Evolutionary conservation across 2,329 filamentous ascomycete genomes (phyloP), one percentile per base, ranked within the genome.

Genomic region (Dothiorella sarmentorum): DNA sequence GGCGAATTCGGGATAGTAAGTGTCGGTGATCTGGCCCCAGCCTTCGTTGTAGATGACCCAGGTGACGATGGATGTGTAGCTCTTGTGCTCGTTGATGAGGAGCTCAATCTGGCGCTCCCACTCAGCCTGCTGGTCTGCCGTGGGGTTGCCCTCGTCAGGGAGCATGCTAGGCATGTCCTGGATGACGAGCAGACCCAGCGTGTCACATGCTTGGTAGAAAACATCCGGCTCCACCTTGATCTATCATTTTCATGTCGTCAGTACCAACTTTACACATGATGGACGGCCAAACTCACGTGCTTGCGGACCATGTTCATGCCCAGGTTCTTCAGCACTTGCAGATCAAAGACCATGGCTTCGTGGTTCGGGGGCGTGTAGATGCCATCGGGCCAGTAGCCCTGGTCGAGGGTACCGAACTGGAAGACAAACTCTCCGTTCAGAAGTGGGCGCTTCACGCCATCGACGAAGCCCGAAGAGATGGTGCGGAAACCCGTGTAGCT

Each of bases 1-100:
- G 3, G 68, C 72, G 13, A 80, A 79, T 61, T 89, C 86, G 0
- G 85, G 83, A 62, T 77, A 79, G 7, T 76, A 76, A 0, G 71
- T 69, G 0, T 75, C 64, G 2, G 67, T 76, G 2, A 82, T 71
- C 65, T 89, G 86, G 2, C 84, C 86, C 86, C 86, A 89, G 42
- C 85, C 86, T 68, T 89, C 86, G 66, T 89, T 89, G 70, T 88
- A 89, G 64, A 89, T 84, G 15, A 87, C 75, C 84, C 86, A 89
- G 1, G 82, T 80, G 9, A 82, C 77, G 61, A 89, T 88, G 58
- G 82, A 85, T 0, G 86, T 80, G 66, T 86, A 86, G 68, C 77
- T 85, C 70, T 82, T 83, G 68, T 84, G 82, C 62, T 89, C 84
- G 37, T 82, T 76, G 40, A 90, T 72, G 42, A 89, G 69, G 7